These are phyloP conservation scores for Ramaria sp. DNA, from an alignment of 768 basidiomycete genomes.

Conservation along the genomic window DNA sequence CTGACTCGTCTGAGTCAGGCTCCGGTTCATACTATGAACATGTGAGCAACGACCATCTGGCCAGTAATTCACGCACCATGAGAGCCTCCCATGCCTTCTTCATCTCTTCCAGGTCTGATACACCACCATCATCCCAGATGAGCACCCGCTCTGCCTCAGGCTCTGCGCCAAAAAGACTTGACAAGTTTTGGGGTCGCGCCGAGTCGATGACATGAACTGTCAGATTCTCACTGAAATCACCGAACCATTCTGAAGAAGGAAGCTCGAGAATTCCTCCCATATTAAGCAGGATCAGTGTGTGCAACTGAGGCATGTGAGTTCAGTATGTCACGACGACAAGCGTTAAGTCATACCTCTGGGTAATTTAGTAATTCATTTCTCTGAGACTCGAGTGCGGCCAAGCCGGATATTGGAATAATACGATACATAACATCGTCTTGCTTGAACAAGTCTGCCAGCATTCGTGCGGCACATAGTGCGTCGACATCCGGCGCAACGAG, in stretches of 20 bases:
- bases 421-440: conserved; percentile 92
- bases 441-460: conserved; percentile 81
- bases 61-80: conserved; percentile 40
- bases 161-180: conserved; percentile 68
- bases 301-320: conserved; percentile 39
- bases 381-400: conserved; percentile 59
- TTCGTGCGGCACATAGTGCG: conserved; percentile 81
- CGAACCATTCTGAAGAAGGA: conserved; percentile 64
- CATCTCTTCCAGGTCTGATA: conserved; percentile 57
- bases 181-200: conserved; percentile 78
- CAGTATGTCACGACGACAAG: conserved; percentile 3
- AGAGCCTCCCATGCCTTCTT: conserved; percentile 77
- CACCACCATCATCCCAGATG: conserved; percentile 89
- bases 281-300: conserved; percentile 84
- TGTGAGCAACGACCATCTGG: neutral
- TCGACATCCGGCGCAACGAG: conserved; percentile 89
- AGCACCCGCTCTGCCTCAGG: conserved; percentile 54
- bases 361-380: conserved; percentile 56
- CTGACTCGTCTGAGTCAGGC: conserved; percentile 54
- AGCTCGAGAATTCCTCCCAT: conserved; percentile 87
- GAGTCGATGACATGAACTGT: conserved; percentile 93
- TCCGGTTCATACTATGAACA: conserved; percentile 63
- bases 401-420: conserved; percentile 81
- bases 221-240: conserved; percentile 50
- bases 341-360: conserved; percentile 42